Conservation (phyloP, 164 flowering plant species). For the Houttuynia cordata region DNA sequence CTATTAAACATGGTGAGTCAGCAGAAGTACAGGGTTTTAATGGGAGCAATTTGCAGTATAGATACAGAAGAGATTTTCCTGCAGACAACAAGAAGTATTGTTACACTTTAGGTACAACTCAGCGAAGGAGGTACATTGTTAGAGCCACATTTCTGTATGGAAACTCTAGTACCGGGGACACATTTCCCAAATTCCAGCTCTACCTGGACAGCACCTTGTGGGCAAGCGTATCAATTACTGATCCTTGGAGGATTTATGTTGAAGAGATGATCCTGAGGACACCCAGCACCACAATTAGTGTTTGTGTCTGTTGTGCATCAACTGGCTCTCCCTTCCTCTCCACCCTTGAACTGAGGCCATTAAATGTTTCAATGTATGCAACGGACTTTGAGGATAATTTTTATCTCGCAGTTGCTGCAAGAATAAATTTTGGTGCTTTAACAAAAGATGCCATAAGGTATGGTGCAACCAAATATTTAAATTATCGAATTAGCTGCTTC, state of each 20-base stretch:
- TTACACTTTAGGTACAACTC: constrained; percentile 43
- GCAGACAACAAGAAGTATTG: constrained; percentile 71
- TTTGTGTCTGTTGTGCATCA: constrained; percentile 78
- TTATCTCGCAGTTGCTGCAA: constrained; percentile 68
- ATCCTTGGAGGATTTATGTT: constrained; percentile 51
- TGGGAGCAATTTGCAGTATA: constrained; percentile 34
- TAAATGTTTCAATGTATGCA: constrained; percentile 84
- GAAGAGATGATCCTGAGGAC: constrained; percentile 82
- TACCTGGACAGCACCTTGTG: constrained; percentile 79
- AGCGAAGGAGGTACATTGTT: constrained; percentile 67
- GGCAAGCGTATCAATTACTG: constrained; percentile 56
- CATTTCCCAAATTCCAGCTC: constrained; percentile 70
- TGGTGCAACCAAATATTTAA: background rate
- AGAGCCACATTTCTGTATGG: constrained; percentile 85
- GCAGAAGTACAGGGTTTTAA: constrained; percentile 21
- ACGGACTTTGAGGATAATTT: constrained; percentile 76
- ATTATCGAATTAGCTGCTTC: background rate
- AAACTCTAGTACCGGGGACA: constrained; percentile 25
- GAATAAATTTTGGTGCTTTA: constrained; percentile 82
- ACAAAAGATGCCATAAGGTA: constrained; percentile 56
- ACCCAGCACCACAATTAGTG: constrained; percentile 48
- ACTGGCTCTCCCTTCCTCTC: constrained; percentile 90
- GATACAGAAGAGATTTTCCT: constrained; percentile 59
- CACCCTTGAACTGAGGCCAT: constrained; percentile 79
- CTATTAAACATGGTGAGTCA: constrained; percentile 34